Conservation (phyloP, 306 rosid genomes). For the Cucurbita pepo region DNA sequence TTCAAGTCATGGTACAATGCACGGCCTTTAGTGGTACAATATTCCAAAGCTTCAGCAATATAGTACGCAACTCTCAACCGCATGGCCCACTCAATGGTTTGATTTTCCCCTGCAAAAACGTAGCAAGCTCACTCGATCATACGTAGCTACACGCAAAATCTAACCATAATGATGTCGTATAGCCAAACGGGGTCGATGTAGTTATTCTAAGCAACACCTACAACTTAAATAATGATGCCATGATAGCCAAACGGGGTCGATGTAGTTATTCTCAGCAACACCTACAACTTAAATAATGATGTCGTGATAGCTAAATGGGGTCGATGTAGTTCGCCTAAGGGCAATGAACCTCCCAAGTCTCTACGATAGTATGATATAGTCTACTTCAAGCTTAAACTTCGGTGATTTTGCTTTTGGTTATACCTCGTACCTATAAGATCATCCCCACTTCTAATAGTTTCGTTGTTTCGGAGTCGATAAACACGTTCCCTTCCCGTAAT, state of each 20-base stretch:
- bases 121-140: not conserved
- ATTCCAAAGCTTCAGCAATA: constrained; percentile 84
- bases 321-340: not conserved
- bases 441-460: not conserved
- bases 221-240: too few species aligned
- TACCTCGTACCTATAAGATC: not conserved
- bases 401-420: not conserved
- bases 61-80: constrained; percentile 72
- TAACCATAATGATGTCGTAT: not conserved
- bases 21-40: constrained; percentile 73
- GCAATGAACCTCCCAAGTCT: not conserved
- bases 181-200: too few species aligned
- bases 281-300: too few species aligned
- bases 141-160: not conserved
- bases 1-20: constrained; percentile 86
- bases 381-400: not conserved
- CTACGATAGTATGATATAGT: not conserved
- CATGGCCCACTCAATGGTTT: constrained; percentile 96
- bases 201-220: not conserved
- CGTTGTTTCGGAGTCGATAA: not conserved
- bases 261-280: too few species aligned
- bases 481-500: not conserved
- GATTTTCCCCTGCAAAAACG: constrained; percentile 64
- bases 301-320: too few species aligned
- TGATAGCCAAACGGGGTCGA: too few species aligned